Evolutionary conservation across 73 alveolate genomes (phyloP).

Genomic region (Paraurostyla sp.): DNA sequence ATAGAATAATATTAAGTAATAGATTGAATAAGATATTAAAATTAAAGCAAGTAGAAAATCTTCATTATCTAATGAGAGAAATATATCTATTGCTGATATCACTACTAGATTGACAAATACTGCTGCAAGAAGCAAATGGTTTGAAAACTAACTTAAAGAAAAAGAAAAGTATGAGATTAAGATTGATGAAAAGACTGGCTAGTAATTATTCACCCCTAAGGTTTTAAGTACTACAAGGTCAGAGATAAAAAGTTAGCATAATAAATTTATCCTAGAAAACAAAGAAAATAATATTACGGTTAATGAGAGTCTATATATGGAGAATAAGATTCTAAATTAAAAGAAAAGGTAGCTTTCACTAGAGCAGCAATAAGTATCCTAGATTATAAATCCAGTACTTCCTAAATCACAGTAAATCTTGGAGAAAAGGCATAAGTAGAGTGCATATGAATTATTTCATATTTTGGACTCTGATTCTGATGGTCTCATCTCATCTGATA

Average conservation of each 20-base stretch:
- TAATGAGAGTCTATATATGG: background rate
- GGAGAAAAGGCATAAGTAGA: background rate
- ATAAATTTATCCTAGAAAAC: background rate
- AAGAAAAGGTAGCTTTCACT: background rate
- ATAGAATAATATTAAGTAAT: background rate
- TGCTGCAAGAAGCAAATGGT: background rate
- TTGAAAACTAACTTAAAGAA: background rate
- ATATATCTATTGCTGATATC: background rate
- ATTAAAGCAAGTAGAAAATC: background rate
- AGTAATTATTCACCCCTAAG: conserved; percentile 3
- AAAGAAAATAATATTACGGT: conserved; percentile 9
- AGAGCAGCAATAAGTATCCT: background rate
- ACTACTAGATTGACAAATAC: background rate
- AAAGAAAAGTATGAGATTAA: background rate
- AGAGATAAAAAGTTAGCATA: background rate
- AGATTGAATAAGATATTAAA: background rate
- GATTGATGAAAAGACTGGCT: conserved; percentile 5
- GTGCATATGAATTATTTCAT: background rate
- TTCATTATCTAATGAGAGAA: background rate
- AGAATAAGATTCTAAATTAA: background rate
- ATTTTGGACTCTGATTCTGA: conserved; percentile 21
- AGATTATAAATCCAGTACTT: background rate
- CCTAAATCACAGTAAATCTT: background rate
- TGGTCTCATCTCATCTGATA: background rate
- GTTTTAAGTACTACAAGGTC: background rate